phyloP scores from a whole-genome alignment of 2,329 filamentous ascomycete species.

The Moelleriella libera region DNA sequence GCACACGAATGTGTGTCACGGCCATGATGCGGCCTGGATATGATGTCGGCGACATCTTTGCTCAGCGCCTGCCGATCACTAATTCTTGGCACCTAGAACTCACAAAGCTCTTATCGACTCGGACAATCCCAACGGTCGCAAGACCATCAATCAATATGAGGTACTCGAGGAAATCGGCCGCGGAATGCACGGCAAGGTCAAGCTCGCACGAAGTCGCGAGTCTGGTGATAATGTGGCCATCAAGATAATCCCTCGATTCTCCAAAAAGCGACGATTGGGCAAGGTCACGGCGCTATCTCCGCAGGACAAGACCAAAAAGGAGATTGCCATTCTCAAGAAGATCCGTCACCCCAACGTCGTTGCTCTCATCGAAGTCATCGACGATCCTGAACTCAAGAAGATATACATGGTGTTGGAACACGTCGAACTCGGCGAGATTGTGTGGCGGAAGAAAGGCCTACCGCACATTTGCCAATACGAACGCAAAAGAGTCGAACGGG shows the following conservation, averaged over 20 bases:
- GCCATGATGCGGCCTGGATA: too few relatives aligned
- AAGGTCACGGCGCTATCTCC: constrained; percentile 54
- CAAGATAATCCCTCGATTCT: constrained; percentile 95
- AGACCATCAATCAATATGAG: constrained; percentile 95
- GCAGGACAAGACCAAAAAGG: constrained; percentile 76
- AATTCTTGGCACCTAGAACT: constrained; percentile 39
- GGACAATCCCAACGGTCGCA: constrained; percentile 78
- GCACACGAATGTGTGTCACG: not conserved
- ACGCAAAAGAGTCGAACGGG: constrained; percentile 63
- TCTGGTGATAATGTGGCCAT: constrained; percentile 78
- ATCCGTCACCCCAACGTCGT: constrained; percentile 96
- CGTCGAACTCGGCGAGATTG: constrained; percentile 84
- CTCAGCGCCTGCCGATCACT: not conserved
- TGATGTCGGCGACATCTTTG: not conserved
- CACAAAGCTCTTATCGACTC: constrained; percentile 86
- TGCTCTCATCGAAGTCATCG: constrained; percentile 88
- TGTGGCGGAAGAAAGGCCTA: constrained; percentile 82
- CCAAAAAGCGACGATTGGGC: constrained; percentile 83
- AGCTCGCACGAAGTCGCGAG: constrained; percentile 70
- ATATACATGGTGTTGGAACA: constrained; percentile 97
- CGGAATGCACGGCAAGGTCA: constrained; percentile 95
- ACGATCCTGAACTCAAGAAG: constrained; percentile 90
- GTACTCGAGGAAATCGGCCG: constrained; percentile 92
- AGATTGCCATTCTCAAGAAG: constrained; percentile 97
- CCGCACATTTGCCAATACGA: constrained; percentile 75